phyloP scores from a whole-genome alignment of 345 rosid species.

The Bruguiera sexangula region DNA sequence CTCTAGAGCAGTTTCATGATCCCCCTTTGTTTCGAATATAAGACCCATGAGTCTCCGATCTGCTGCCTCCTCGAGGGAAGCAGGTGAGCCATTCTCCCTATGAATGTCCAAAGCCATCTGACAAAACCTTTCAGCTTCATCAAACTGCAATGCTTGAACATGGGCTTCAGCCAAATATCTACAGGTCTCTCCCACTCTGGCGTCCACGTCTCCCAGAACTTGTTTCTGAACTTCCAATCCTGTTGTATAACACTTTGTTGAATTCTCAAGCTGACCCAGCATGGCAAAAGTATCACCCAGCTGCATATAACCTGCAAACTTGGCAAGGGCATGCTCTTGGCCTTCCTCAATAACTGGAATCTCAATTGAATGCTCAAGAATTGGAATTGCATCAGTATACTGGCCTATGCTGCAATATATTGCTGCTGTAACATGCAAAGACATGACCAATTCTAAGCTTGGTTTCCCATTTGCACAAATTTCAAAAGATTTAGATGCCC shows the following conservation, averaged over 20 bases:
- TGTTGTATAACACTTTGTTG: conserved; percentile 64
- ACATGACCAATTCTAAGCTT: conserved; percentile 69
- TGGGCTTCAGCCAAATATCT: conserved; percentile 89
- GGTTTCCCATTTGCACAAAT: conserved; percentile 49
- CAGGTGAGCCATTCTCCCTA: conserved; percentile 52
- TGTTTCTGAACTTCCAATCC: conserved; percentile 93
- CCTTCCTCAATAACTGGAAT: conserved; percentile 78
- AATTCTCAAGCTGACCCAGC: conserved; percentile 84
- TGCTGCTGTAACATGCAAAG: conserved; percentile 72
- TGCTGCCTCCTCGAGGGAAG: conserved; percentile 77
- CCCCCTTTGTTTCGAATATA: conserved; percentile 79
- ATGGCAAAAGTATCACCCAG: conserved; percentile 82
- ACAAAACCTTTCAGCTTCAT: conserved; percentile 81
- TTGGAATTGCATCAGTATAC: conserved; percentile 61
- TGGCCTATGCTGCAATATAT: conserved; percentile 64
- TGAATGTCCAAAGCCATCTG: conserved; percentile 82
- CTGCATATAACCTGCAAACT: conserved; percentile 95
- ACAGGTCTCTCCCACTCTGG: conserved; percentile 80
- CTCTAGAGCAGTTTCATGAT: conserved; percentile 83
- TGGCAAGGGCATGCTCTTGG: conserved; percentile 77
- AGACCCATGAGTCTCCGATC: conserved; percentile 93
- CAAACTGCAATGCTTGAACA: conserved; percentile 85
- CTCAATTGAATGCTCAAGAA: conserved; percentile 78
- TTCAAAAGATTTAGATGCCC: conserved; percentile 67
- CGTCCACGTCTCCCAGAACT: conserved; percentile 73